Evolutionary conservation across 192 early-diverging fungal genomes (phyloP), one percentile per base, ranked within the genome.

Genomic region (Coemansia sp.): DNA sequence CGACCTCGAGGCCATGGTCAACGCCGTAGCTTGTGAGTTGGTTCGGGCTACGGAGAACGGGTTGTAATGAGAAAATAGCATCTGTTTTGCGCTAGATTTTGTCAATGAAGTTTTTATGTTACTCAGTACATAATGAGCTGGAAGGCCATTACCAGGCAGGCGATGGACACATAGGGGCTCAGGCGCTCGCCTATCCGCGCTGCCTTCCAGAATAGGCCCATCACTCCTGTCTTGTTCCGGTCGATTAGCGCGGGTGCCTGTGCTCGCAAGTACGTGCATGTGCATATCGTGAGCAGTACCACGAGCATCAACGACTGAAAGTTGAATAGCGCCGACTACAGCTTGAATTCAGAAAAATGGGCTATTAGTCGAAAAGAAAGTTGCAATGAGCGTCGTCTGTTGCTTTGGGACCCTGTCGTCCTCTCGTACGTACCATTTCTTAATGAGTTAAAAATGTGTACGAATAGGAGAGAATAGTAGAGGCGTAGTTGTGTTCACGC

Each of bases 111-210:
- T 37, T 37, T 26, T 50, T 26, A 6, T 21, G 9, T 25, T 11
- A 1, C 45, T 61, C 25, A 80, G 69, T 82, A 75, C 70, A 75
- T 79, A 57, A 88, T 57, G 45, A 92, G 77, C 62, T 85, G 86
- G 62, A 93, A 48, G 9, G 88, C 95, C 94, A 97, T 96, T 35
- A 87, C 69, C 16, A 97, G 74, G 67, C 94, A 97, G 18, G 91
- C 92, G 53, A 97, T 68, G 23, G 93, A 91, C 12, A 99, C 95
- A 64, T 96, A 99, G 35, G 96, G 96, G 61, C 91, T 93, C 41
- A 99, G 83, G 18, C 96, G 86, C 74, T 98, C 96, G 16, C 96
- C 94, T 74, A 99, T 93, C 68, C 95, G 85, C 26, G 95, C 94
- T 16, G 87, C 85, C 75, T 99, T 99, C 95, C 95, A 99, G 66